A percentile compares a stretch with the other conserved stretches of the same genome.
Conservation (phyloP, 2,329 filamentous ascomycete species). For the Penicillium sclerotiorum region DNA sequence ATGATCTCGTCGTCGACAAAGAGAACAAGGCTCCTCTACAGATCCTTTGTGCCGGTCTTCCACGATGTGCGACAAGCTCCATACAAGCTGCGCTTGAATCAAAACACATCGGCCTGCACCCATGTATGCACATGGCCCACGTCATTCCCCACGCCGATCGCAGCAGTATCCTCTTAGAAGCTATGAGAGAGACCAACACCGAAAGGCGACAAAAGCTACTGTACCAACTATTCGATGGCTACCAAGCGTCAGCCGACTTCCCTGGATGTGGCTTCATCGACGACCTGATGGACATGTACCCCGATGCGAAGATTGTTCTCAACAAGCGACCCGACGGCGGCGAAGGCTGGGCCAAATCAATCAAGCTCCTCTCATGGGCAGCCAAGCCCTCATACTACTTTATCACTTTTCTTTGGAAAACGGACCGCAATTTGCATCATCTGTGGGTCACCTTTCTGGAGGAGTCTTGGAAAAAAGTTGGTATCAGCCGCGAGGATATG, state of each 20-base stretch:
- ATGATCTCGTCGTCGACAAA: conserved; percentile 4
- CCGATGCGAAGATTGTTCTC: conserved; percentile 4
- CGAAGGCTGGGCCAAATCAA: conserved; percentile 4
- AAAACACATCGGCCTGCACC: not conserved
- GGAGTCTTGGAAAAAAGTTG: not conserved
- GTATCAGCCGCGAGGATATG: conserved; percentile 2
- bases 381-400: not conserved
- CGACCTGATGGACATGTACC: conserved; percentile 16
- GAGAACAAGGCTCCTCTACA: not conserved
- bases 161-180: conserved; percentile 6
- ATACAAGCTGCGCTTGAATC: conserved; percentile 17
- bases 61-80: conserved; percentile 14
- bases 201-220: conserved; percentile 10
- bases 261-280: conserved; percentile 10
- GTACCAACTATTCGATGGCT: conserved; percentile 8
- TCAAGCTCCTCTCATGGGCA: conserved; percentile 2
- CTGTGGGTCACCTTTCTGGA: conserved; percentile 2
- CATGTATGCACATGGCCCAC: conserved; percentile 16
- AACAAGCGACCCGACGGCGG: conserved; percentile 7
- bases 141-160: conserved; percentile 10
- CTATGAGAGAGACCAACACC: not conserved
- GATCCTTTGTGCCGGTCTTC: conserved; percentile 17
- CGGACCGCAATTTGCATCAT: conserved; percentile 7
- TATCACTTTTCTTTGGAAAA: conserved; percentile 11
- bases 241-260: conserved; percentile 9